Conservation (phyloP, 2,329 filamentous ascomycete genomes). For the Microdochium trichocladiopsis region DNA sequence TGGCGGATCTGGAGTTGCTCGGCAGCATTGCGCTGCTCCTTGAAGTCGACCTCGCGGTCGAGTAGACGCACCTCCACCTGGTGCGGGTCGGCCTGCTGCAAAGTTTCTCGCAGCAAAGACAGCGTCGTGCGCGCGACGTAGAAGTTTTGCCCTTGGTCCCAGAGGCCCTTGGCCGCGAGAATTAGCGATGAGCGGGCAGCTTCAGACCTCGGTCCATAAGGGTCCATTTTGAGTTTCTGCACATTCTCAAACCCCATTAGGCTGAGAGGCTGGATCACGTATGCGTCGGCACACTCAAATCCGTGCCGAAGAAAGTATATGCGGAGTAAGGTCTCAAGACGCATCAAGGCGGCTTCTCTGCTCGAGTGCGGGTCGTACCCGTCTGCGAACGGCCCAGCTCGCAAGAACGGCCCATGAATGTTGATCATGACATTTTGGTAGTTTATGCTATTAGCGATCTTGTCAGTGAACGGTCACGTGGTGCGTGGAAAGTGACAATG, state of each 20-base stretch:
- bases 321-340: conserved; percentile 22
- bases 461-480: conserved; percentile 7
- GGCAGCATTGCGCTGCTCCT: background rate
- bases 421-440: conserved; percentile 15
- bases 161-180: background rate
- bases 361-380: background rate
- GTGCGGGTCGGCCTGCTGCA: too few species aligned
- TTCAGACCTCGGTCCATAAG: background rate
- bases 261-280: conserved; percentile 20
- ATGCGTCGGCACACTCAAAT: conserved; percentile 17
- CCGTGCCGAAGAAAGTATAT: conserved; percentile 27
- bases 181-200: background rate
- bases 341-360: conserved; percentile 9
- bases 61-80: background rate
- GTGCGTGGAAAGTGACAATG: background rate
- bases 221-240: background rate
- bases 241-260: conserved; percentile 18
- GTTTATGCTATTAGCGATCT: conserved; percentile 11
- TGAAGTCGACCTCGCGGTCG: background rate
- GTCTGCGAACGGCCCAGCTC: background rate
- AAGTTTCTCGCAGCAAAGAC: background rate
- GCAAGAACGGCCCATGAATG: conserved; percentile 16
- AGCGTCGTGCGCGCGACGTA: background rate
- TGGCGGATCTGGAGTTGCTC: background rate
- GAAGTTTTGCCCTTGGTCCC: background rate